phyloP scores from a whole-genome alignment of 1,284 basidiomycete species.

The Polyporus tsugae region DNA sequence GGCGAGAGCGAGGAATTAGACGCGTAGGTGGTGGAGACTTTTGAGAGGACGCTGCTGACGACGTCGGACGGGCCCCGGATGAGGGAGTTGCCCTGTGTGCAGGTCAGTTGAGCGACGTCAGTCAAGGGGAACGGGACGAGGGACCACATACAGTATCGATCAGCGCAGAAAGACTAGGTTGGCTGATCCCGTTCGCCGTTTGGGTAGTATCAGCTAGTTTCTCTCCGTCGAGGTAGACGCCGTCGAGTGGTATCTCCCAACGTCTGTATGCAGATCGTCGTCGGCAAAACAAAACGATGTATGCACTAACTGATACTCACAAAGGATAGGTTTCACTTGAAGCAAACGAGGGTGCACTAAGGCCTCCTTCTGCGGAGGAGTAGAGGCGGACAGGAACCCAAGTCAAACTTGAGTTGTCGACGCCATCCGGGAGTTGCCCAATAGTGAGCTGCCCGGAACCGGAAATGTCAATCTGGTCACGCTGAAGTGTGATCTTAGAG shows the following conservation, averaged over 20 bases:
- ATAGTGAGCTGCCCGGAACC: conserved; percentile 49
- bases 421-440: conserved; percentile 48
- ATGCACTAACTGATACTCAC: conserved; percentile 32
- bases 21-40: conserved; percentile 46
- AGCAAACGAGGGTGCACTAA: conserved; percentile 46
- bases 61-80: conserved; percentile 49
- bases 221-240: conserved; percentile 62
- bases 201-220: conserved; percentile 53
- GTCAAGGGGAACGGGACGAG: not conserved
- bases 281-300: not conserved
- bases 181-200: conserved; percentile 44
- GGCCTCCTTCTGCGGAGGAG: conserved; percentile 45
- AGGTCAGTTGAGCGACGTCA: not conserved
- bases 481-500: conserved; percentile 48
- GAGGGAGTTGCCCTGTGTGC: conserved; percentile 45
- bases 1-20: conserved; percentile 36
- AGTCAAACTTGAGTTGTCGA: conserved; percentile 49
- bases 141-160: conserved; percentile 49
- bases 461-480: conserved; percentile 48
- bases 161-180: conserved; percentile 51
- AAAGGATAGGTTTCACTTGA: conserved; percentile 46
- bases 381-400: conserved; percentile 55
- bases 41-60: conserved; percentile 49
- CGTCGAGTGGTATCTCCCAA: conserved; percentile 67
- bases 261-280: conserved; percentile 43